Evolutionary conservation across 2,329 filamentous ascomycete genomes (phyloP), one percentile per base, ranked within the genome.

Genomic region (Tolypocladium pustulatum): DNA sequence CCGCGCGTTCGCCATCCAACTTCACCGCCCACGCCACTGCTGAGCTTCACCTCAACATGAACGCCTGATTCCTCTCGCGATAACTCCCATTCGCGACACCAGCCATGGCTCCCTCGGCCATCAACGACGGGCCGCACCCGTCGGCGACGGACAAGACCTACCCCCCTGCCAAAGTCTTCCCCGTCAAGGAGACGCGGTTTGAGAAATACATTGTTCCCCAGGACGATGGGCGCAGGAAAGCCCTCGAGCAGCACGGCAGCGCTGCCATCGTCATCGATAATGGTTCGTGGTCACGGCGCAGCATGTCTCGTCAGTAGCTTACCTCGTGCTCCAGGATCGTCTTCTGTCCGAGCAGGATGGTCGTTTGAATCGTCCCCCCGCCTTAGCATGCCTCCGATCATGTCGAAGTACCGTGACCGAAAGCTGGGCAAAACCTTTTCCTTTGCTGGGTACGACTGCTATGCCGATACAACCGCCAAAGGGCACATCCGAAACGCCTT

Each of bases 191-290:
- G 68, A 80, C 78, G 60, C 79, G 76, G 62, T 87, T 86, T 67
- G 82, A 85, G 61, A 79, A 79, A 61, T 79, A 74, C 58, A 73
- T 81, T 41, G 72, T 78, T 36, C 73, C 80, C 2, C 77, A 83
- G 66, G 75, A 79, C 10, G 87, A 93, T 67, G 90, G 89, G 54
- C 91, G 88, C 68, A 80, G 83, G 66, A 80, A 82, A 65, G 92
- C 90, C 61, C 80, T 82, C 56, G 75, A 82, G 59, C 75, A 81
- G 25, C 72, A 79, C 20, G 80, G 77, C 59, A 76, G 78, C 53
- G 89, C 86, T 56, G 90, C 91, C 56, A 97, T 99, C 68, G 90
- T 99, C 62, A 97, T 99, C 69, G 94, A 99, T 77, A 97, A 97
- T 88, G 94, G 92, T 95, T 76, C 61, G 74, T 57, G 30, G 30